Conservation (phyloP, 441 rosid species). For the Omphalea diandra region DNA sequence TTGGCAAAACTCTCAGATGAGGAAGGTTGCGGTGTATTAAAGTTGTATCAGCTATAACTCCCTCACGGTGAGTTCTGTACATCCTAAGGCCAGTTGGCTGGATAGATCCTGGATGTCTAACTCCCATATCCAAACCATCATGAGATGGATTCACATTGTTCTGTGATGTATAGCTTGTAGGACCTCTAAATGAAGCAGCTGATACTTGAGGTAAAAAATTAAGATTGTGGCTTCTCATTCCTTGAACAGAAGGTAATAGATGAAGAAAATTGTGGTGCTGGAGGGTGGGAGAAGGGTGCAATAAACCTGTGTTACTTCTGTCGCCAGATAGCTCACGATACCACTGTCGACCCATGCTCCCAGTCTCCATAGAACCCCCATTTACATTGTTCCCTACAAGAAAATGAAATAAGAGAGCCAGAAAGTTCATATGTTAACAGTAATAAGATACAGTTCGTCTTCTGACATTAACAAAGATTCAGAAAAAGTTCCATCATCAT, state of each 20-base stretch:
- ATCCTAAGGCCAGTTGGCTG: conserved; percentile 53
- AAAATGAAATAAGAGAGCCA: not conserved
- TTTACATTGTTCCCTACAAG: conserved; percentile 44
- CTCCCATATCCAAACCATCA: conserved; percentile 49
- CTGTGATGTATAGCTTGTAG: conserved; percentile 43
- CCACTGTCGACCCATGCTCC: conserved; percentile 40
- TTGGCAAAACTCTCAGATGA: conserved; percentile 54
- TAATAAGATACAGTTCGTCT: not conserved
- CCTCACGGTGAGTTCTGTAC: conserved; percentile 46
- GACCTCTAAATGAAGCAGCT: conserved; percentile 38
- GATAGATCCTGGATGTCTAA: conserved; percentile 48
- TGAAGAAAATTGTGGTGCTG: conserved; percentile 47
- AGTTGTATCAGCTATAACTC: conserved; percentile 35
- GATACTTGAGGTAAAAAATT: conserved; percentile 52
- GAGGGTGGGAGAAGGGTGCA: conserved; percentile 41
- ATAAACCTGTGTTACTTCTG: conserved; percentile 45
- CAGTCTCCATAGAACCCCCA: conserved; percentile 48
- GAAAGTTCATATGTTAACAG: not conserved
- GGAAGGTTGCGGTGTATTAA: conserved; percentile 50
- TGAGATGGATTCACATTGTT: conserved; percentile 38
- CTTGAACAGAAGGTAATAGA: conserved; percentile 48
- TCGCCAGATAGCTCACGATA: conserved; percentile 44
- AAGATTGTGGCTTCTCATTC: conserved; percentile 53
- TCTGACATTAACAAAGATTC: not conserved
- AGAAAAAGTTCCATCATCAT: not conserved